Conservation (phyloP, 805 yeast species). For the Yamadazyma akitaensis region DNA sequence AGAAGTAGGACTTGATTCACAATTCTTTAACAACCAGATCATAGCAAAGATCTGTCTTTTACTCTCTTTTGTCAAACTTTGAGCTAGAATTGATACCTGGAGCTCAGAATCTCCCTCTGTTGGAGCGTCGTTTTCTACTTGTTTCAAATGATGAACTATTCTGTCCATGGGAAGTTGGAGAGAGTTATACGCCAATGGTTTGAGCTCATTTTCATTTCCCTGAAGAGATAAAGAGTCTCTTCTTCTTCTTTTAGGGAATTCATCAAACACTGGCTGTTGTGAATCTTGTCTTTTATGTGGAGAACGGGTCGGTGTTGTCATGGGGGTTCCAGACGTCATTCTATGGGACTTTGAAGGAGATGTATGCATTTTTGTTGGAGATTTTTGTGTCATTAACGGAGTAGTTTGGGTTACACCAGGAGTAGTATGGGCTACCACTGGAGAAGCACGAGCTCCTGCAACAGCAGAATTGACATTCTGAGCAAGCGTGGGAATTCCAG, state of each 20-base stretch:
- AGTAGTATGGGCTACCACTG: background rate
- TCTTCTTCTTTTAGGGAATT: conserved; percentile 7
- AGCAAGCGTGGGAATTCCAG: background rate
- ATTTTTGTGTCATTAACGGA: background rate
- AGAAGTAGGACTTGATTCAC: conserved; percentile 46
- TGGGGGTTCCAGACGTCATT: background rate
- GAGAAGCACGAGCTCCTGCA: background rate
- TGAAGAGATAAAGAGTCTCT: conserved; percentile 1
- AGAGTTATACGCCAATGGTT: conserved; percentile 33
- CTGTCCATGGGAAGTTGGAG: conserved; percentile 37
- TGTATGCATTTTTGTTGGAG: background rate
- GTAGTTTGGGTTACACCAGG: background rate
- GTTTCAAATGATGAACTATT: conserved; percentile 43
- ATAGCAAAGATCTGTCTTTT: conserved; percentile 78
- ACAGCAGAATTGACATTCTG: background rate
- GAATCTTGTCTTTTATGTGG: conserved; percentile 6
- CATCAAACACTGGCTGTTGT: conserved; percentile 5
- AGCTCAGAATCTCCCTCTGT: conserved; percentile 2
- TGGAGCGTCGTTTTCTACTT: conserved; percentile 29
- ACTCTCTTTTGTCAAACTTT: conserved; percentile 40
- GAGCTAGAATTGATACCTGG: conserved; percentile 5
- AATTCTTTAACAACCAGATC: conserved; percentile 72
- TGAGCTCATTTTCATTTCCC: conserved; percentile 23
- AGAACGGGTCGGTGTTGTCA: background rate
- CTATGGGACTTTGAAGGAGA: background rate